These are phyloP conservation scores for Pyrenophora teres DNA, from an alignment of 2,329 filamentous ascomycete species.

Conservation along the genomic window DNA sequence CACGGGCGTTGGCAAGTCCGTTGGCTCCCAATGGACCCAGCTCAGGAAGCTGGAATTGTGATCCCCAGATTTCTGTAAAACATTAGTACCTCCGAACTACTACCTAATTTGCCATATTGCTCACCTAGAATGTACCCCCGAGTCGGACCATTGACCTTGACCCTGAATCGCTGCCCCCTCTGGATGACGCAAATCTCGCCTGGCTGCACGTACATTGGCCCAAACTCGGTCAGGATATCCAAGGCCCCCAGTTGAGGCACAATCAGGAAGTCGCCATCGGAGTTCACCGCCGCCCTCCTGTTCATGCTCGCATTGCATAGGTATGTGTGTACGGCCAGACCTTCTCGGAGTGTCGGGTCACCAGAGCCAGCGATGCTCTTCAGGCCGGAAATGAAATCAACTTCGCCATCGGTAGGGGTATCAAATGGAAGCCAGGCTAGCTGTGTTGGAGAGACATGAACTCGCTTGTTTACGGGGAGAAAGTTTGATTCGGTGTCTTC, in stretches of 20 bases:
- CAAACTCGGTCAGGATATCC: conserved; percentile 78
- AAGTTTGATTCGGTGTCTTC: conserved; percentile 44
- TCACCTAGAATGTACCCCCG: conserved; percentile 71
- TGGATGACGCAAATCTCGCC: conserved; percentile 80
- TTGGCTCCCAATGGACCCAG: conserved; percentile 48
- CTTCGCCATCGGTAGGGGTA: conserved; percentile 36
- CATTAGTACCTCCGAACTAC: conserved; percentile 3
- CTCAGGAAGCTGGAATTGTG: conserved; percentile 47
- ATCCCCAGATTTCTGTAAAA: conserved; percentile 45
- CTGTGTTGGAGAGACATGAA: conserved; percentile 46
- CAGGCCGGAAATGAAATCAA: conserved; percentile 43
- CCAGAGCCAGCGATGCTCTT: conserved; percentile 47
- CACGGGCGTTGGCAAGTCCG: conserved; percentile 52
- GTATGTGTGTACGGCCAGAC: conserved; percentile 43
- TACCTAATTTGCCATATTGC: neutral
- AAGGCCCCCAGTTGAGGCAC: conserved; percentile 75
- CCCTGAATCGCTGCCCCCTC: conserved; percentile 73
- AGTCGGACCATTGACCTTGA: conserved; percentile 66
- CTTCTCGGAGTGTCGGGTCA: conserved; percentile 45
- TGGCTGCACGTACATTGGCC: conserved; percentile 73
- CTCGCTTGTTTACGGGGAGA: conserved; percentile 42
- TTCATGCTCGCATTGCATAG: conserved; percentile 46
- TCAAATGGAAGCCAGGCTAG: conserved; percentile 47
- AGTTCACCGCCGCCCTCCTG: conserved; percentile 56
- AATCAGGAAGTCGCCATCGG: conserved; percentile 76